Conservation (phyloP, 2,329 filamentous ascomycete genomes). For the Aspergillus novofumigatus region DNA sequence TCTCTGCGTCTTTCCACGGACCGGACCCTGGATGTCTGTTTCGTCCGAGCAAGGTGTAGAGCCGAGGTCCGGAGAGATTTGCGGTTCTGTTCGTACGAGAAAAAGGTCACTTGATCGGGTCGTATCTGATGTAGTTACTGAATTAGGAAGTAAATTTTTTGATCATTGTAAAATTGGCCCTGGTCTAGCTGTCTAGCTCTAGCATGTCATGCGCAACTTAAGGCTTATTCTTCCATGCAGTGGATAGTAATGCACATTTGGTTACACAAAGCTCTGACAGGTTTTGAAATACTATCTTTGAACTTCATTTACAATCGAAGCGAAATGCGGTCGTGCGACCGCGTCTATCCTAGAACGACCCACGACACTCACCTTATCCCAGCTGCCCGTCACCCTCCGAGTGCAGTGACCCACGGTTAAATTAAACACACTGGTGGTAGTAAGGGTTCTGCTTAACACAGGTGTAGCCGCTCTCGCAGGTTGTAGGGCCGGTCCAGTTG, state of each 20-base stretch:
- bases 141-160: no score
- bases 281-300: background rate
- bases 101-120: no score
- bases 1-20: background rate
- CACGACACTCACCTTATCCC: background rate
- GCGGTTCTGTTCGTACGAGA: no score
- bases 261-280: no score
- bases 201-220: no score
- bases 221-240: no score
- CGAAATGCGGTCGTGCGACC: background rate
- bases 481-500: constrained; percentile 33
- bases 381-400: background rate
- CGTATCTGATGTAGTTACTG: no score
- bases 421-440: constrained; percentile 35
- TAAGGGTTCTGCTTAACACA: constrained; percentile 35
- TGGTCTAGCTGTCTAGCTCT: no score
- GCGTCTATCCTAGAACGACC: background rate
- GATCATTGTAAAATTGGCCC: no score
- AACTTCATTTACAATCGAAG: background rate
- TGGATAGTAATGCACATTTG: no score
- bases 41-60: background rate
- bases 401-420: background rate
- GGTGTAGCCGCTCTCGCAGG: constrained; percentile 28
- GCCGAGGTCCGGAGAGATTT: background rate
- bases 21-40: background rate